Evolutionary conservation across 1,139 yeast species (phyloP).

Genomic region (Pichia sp.): DNA sequence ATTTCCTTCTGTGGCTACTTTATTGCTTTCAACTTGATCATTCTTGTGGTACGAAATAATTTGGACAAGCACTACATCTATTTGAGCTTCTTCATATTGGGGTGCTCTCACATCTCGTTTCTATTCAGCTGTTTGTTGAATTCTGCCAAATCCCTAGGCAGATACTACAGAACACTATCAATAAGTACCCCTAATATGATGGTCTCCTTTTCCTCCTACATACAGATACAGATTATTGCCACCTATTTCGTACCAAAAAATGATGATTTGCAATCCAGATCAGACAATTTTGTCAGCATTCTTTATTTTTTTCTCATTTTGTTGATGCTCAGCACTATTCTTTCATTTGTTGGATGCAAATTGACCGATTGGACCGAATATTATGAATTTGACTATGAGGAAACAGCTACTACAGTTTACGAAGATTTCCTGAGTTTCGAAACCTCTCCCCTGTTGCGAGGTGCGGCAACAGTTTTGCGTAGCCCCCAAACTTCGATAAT

Average conservation of each 20-base stretch:
- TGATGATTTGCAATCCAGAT: slow-evolving; percentile 16
- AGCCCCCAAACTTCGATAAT: slow-evolving; percentile 23
- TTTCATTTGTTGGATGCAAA: slow-evolving; percentile 28
- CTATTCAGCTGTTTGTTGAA: slow-evolving; percentile 31
- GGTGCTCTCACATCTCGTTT: slow-evolving; percentile 31
- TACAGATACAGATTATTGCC: slow-evolving; percentile 26
- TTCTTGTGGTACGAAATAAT: slow-evolving; percentile 16
- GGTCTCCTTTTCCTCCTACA: slow-evolving; percentile 31
- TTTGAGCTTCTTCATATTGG: slow-evolving; percentile 29
- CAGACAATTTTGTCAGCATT: slow-evolving; percentile 21
- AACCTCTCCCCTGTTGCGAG: slow-evolving; percentile 31
- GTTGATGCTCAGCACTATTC: slow-evolving; percentile 18
- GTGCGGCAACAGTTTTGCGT: slow-evolving; percentile 29
- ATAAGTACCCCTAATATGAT: slow-evolving; percentile 33
- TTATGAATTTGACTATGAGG: slow-evolving; percentile 24
- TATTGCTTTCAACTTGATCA: slow-evolving; percentile 25
- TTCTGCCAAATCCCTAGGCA: slow-evolving; percentile 32
- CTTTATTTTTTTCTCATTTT: slow-evolving; percentile 22
- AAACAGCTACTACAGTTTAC: slow-evolving; percentile 10
- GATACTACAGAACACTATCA: slow-evolving; percentile 30
- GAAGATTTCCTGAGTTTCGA: slow-evolving; percentile 29
- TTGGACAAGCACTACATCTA: slow-evolving; percentile 24
- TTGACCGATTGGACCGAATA: slow-evolving; percentile 26
- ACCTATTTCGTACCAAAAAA: slow-evolving; percentile 4
- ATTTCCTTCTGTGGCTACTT: slow-evolving; percentile 29